Percentiles rank a stretch among this genome's conserved stretches.
Conservation (phyloP, 192 early-diverging fungal species). For the Pecoramyces ruminantium region DNA sequence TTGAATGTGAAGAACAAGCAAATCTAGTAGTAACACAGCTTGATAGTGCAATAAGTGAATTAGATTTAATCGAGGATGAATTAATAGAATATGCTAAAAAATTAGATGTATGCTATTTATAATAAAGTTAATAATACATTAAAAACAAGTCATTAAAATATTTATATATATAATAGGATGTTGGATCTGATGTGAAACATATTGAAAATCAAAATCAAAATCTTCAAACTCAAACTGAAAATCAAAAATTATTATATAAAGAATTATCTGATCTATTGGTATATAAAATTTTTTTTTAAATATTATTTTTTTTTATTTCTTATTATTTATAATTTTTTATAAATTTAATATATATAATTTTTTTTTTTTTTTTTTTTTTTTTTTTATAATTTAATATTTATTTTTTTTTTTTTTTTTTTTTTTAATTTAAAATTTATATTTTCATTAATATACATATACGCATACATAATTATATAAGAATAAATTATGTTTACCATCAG, state of each 20-base stretch:
- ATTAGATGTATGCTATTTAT: slow-evolving; percentile 52
- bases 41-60: slow-evolving; percentile 61
- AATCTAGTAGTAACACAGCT: slow-evolving; percentile 59
- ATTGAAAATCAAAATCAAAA: slow-evolving; percentile 84
- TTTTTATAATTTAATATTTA: too few species aligned
- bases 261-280: slow-evolving; percentile 73
- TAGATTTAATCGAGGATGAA: slow-evolving; percentile 79
- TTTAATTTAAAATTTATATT: too few species aligned
- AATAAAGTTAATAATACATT: too few species aligned
- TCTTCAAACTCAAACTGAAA: slow-evolving; percentile 71
- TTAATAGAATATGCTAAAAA: slow-evolving; percentile 66
- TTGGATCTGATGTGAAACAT: slow-evolving; percentile 88
- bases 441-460: too few species aligned
- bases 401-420: too few species aligned
- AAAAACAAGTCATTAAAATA: too few species aligned
- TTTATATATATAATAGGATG: slow-evolving; percentile 29
- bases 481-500: not conserved
- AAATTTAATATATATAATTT: too few species aligned
- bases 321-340: too few species aligned
- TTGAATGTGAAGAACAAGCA: slow-evolving; percentile 73
- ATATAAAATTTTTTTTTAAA: too few species aligned
- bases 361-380: too few species aligned
- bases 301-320: too few species aligned
- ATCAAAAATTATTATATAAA: slow-evolving; percentile 68
- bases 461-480: not conserved